phyloP scores from a whole-genome alignment of 208 protist species.

The Leptomonas pyrrhocoris region DNA sequence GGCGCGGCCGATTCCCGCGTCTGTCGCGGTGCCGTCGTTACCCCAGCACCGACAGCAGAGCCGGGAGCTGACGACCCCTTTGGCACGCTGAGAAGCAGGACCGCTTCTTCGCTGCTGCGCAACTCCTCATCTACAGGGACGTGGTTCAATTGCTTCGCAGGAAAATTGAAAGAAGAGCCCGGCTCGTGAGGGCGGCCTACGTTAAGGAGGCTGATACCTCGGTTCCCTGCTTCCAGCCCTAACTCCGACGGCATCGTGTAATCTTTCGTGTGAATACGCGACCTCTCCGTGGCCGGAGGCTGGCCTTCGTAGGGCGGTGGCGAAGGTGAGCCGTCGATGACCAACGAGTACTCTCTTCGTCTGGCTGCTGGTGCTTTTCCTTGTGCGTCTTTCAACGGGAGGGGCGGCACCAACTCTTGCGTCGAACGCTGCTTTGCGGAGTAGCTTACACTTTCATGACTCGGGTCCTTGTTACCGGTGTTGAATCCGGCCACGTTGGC shows the following conservation, averaged over 20 bases:
- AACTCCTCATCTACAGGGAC: neutral
- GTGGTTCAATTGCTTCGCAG: neutral
- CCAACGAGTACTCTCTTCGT: conserved; percentile 15
- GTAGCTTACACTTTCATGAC: conserved; percentile 1
- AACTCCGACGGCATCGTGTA: conserved; percentile 14
- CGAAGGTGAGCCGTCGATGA: conserved; percentile 10
- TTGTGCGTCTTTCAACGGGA: neutral
- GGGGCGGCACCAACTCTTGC: conserved; percentile 5
- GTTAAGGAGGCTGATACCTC: neutral
- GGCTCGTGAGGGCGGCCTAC: conserved; percentile 6
- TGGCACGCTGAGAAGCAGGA: conserved; percentile 6
- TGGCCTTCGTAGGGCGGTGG: conserved; percentile 1
- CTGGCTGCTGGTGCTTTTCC: neutral
- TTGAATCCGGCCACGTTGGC: neutral
- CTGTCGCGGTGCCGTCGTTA: neutral
- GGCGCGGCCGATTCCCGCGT: neutral
- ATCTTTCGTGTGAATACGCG: conserved; percentile 1
- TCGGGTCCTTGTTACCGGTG: neutral
- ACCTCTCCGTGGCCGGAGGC: neutral
- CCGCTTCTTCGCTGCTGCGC: conserved; percentile 8
- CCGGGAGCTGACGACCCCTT: neutral
- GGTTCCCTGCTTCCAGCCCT: neutral
- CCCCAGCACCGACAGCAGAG: neutral
- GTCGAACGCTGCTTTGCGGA: conserved; percentile 9
- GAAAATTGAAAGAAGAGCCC: conserved; percentile 3